Base-by-base conservation (phyloP, 2,329 filamentous ascomycete species). In the Colletotrichum sp. region DNA sequence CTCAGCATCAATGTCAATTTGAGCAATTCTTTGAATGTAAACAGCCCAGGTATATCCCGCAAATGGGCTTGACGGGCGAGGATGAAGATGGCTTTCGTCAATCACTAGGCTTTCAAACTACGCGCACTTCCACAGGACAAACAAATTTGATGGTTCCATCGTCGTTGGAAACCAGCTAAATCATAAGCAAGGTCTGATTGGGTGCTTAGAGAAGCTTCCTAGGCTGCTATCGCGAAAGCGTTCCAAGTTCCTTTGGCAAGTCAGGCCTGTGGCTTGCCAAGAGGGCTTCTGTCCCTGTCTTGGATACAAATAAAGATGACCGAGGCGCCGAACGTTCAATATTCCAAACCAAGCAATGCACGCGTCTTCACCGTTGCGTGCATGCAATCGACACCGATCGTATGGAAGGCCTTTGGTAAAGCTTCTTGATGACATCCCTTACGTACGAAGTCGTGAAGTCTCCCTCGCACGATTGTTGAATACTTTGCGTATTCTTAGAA, bases 331-430 rank as follows among this genome's bases (percentile, higher is more conserved):
- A 48, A 13, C 21, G 4, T 21, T 48, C 3, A 48, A 13, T 13
- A 21, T 12, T 12, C 43, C 18, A 21, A 48, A 48, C 38, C 38
- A 21, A 43, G 16, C 36, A 38, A 8, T 34, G 0, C 32, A 34
- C 1, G 3, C 32, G 32, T 2, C 26, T 8, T 6, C 2, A 2
- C 1, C 3, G 1, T 2, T 34, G 6, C 4, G 32, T 34, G 3
- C 32, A 34, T 34, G 13, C 13, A 34, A 34, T 4, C 32, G 13
- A 34, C 13, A 34, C 32, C 13, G 0, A 34, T 34, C 3, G 32
- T 34, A 34, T 34, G 32, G 32, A 34, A 34, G 32, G 32, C 4
- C 32, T 15, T 15, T 15, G 1, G 5, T n/a, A 12, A 43, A 43
- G 5, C 18, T n/a, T 18, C 38, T 6, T 43, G 38, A n/a, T 9